Base-by-base conservation (phyloP, 75 land plant species). In the Adiantum capillusveneris region DNA sequence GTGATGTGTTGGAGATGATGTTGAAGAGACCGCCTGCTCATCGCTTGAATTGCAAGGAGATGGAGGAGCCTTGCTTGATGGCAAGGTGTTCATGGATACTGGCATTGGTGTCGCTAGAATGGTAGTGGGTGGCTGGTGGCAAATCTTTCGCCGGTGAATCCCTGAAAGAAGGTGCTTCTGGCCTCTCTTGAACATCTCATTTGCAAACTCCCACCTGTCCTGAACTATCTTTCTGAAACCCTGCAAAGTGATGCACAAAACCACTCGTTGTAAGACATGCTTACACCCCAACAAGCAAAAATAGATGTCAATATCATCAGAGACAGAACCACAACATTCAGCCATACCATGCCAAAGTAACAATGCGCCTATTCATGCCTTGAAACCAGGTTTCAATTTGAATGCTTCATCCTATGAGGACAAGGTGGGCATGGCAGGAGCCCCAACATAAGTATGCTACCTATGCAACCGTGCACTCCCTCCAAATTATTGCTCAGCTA, bases 161-260 rank as follows among this genome's bases (percentile, higher is more conserved):
- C 66, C 79, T 14, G 72, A 59, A 9, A 76, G 71, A n/a, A 76
- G 53, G 11, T 56, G 54, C 48, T 73, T 65, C 55, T 73, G 70
- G 17, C 79, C 79, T 31, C 29, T 60, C 24, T 69, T 60, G 39
- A 76, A 76, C 59, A 48, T 66, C 27, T 76, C 79, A 41, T 76
- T 76, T 7, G 79, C 70, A 31, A 76, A 76, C 53, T 76, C 79
- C 79, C 79, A 76, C 17, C 77, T 39, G 29, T 76, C 79, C 6
- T 78, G 66, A 17, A 76, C 77, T 13, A 76, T 65, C 65, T 76
- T 76, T 36, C 77, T 29, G 44, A 76, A 76, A 25, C 79, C 79
- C 79, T 76, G 59, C 31, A 65, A 30, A 27, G n/a, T n/a, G 19
- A 20, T 13, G 18, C 0, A 62, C 6, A 2, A 20, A 31, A 45